Evolutionary conservation across 176 grass and related monocot species (phyloP), one percentile per base, ranked within the genome.

Genomic region (Eremochloa ophiuroides): DNA sequence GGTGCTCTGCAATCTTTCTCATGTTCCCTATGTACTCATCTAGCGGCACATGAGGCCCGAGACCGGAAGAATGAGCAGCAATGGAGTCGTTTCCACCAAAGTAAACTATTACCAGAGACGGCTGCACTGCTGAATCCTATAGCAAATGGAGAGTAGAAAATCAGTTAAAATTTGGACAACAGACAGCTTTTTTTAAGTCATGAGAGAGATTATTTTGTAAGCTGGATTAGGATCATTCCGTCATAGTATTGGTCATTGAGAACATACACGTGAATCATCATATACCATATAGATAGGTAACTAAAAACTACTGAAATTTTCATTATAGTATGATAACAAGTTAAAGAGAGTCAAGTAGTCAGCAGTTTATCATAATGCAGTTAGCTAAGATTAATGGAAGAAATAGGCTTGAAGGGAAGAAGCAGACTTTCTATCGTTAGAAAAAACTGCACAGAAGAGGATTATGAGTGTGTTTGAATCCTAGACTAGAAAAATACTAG

Each of bases 21-120:
- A 93, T 89, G 83, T 97, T 97, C 37, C 78, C 83, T 60, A 83
- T 69, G 80, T 97, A 97, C 89, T 97, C 94, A 8, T 82, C 75
- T 80, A 97, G 81, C 7, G 94, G 94, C 40, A 97, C 94, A 78
- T 97, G 95, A 79, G 89, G 85, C 73, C 95, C 90, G 16, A 94
- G 87, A 62, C 87, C 90, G 10, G 92, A 97, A 2, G 85, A 65
- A 70, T 94, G 88, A 41, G 87, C 66, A 47, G 76, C 89, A 47
- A 94, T 87, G 2, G 89, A 94, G 60, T 97, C 95, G 46, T 94
- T 97, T 44, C 92, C 95, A 66, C 95, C 95, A 93, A 97, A 92
- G 75, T 97, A 97, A 87, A 94, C 92, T 74, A 97, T 91, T 51
- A 97, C 89, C 74, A 97, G 70, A 30, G 88, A 89, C 17, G 95